These are phyloP conservation scores for Xylariaceae sp. DNA, from an alignment of 2,329 filamentous ascomycete genomes.

Conservation along the genomic window DNA sequence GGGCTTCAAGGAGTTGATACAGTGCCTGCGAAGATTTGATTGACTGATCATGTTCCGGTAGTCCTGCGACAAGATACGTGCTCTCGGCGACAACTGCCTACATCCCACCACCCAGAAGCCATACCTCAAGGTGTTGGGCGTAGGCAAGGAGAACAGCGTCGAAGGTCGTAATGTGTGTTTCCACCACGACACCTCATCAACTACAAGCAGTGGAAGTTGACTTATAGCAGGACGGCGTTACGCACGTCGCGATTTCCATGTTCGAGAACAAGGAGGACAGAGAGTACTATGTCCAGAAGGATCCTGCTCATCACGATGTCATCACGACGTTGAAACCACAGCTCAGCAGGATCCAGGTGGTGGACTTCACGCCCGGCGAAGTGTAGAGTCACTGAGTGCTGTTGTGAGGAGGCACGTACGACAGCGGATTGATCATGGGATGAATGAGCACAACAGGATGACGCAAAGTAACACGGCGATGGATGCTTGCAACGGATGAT, in stretches of 20 bases:
- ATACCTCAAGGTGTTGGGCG: conserved; percentile 54
- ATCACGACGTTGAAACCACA: conserved; percentile 43
- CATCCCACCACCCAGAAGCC: conserved; percentile 52
- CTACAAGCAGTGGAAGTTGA: not conserved
- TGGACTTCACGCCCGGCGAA: conserved; percentile 49
- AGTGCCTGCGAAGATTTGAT: not conserved
- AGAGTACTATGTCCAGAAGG: conserved; percentile 59
- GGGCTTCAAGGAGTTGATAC: not conserved
- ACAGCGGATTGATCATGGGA: not conserved
- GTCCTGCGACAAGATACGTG: conserved; percentile 36
- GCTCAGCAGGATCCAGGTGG: conserved; percentile 47
- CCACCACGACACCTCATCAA: not conserved
- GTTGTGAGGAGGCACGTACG: not conserved
- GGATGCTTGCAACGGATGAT: too few species aligned
- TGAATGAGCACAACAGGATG: not conserved
- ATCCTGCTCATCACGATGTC: conserved; percentile 58
- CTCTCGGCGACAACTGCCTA: conserved; percentile 52
- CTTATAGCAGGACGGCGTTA: conserved; percentile 49
- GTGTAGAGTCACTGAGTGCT: conserved; percentile 19
- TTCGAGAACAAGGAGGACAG: conserved; percentile 59
- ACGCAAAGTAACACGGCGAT: too few species aligned
- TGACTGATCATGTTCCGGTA: conserved; percentile 16
- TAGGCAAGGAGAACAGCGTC: conserved; percentile 55
- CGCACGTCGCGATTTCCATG: conserved; percentile 61
- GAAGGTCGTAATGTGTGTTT: conserved; percentile 53